phyloP scores from a whole-genome alignment of 2,329 filamentous ascomycete species.

The Zopfia rhizophila region DNA sequence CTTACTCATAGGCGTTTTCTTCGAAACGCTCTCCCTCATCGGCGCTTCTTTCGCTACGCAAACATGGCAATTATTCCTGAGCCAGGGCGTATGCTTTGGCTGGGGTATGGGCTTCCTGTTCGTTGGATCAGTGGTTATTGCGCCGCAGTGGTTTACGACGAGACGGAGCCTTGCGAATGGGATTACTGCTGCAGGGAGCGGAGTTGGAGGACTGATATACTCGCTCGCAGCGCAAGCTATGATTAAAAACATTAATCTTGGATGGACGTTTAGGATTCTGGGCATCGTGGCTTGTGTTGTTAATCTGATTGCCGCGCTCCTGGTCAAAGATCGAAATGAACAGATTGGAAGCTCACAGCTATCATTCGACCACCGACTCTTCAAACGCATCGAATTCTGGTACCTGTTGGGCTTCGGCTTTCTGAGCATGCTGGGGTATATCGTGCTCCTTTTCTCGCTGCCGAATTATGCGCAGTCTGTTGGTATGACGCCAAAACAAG shows the following conservation, averaged over 20 bases:
- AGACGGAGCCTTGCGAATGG: constrained; percentile 76
- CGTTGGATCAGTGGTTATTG: constrained; percentile 72
- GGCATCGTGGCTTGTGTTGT: constrained; percentile 72
- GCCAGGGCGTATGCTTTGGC: constrained; percentile 81
- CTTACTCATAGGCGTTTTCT: constrained; percentile 70
- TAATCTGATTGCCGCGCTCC: constrained; percentile 70
- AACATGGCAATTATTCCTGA: constrained; percentile 81
- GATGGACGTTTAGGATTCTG: constrained; percentile 74
- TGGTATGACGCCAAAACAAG: constrained; percentile 73
- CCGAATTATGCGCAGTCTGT: constrained; percentile 77
- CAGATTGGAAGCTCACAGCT: constrained; percentile 73
- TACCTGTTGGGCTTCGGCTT: constrained; percentile 74
- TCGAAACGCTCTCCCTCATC: constrained; percentile 73
- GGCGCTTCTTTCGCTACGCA: constrained; percentile 74
- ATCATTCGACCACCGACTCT: constrained; percentile 72
- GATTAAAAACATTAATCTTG: constrained; percentile 70
- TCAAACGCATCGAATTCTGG: constrained; percentile 70
- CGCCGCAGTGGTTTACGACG: constrained; percentile 79
- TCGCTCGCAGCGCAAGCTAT: constrained; percentile 74
- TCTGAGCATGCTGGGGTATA: constrained; percentile 78
- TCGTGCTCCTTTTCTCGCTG: constrained; percentile 80
- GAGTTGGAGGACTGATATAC: constrained; percentile 78
- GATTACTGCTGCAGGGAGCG: constrained; percentile 74
- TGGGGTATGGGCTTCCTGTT: constrained; percentile 81
- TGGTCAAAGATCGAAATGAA: constrained; percentile 78